Conservation (phyloP, 1,139 yeast species). For the Williopsis jadinii region DNA sequence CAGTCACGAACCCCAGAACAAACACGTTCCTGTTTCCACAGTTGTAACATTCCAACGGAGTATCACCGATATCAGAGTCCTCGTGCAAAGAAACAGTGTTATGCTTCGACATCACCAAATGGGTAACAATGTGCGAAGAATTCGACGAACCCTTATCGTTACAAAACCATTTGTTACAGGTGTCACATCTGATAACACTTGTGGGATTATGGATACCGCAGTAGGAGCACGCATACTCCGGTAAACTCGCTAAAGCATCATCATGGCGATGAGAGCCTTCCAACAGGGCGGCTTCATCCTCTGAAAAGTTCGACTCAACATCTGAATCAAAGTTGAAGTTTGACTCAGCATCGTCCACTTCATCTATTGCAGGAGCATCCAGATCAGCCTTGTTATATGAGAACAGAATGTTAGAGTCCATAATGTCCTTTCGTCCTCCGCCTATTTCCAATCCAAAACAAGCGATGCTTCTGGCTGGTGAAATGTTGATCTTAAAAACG, state of each 20-base stretch:
- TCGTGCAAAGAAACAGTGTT: slow-evolving; percentile 69
- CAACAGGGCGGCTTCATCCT: slow-evolving; percentile 2
- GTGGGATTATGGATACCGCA: slow-evolving; percentile 69
- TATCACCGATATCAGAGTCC: slow-evolving; percentile 79
- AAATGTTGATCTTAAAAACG: too few species aligned
- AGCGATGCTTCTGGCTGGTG: too few species aligned
- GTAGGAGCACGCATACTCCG: slow-evolving; percentile 54
- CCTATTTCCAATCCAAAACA: too few species aligned
- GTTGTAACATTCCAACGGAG: slow-evolving; percentile 80
- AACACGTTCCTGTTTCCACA: slow-evolving; percentile 84
- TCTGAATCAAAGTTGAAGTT: slow-evolving; percentile 13
- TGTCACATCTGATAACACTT: slow-evolving; percentile 68
- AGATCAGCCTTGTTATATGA: too few species aligned
- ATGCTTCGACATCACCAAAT: slow-evolving; percentile 76
- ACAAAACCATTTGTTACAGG: slow-evolving; percentile 87
- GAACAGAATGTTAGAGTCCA: slow-evolving; percentile 21
- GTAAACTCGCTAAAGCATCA: slow-evolving; percentile 8
- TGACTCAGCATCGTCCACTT: background rate
- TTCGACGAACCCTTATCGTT: slow-evolving; percentile 58
- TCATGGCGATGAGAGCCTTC: slow-evolving; percentile 6
- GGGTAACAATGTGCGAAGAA: slow-evolving; percentile 81
- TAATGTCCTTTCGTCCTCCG: slow-evolving; percentile 1
- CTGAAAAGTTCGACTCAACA: slow-evolving; percentile 1
- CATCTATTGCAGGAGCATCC: too few species aligned
- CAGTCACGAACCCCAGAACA: slow-evolving; percentile 79